phyloP scores from a whole-genome alignment of 208 protist species.

The Wallacemonas sp. region DNA sequence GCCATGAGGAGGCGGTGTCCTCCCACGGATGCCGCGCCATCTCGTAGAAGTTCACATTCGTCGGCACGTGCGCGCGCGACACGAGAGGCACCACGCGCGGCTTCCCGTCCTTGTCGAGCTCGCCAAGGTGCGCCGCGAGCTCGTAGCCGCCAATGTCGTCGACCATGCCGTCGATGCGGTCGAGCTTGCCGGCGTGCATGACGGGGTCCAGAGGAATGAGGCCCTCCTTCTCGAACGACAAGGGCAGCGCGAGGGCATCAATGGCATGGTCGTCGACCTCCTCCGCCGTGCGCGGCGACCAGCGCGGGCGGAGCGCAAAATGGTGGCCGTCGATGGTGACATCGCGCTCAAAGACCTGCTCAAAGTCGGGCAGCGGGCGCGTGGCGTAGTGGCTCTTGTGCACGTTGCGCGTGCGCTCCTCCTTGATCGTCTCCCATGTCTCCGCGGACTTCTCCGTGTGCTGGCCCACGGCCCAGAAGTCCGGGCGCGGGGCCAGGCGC shows the following conservation, averaged over 20 bases:
- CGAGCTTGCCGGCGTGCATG: conserved; percentile 55
- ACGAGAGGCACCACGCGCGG: conserved; percentile 48
- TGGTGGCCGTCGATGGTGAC: conserved; percentile 76
- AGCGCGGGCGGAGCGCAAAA: conserved; percentile 82
- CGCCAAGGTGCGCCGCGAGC: conserved; percentile 68
- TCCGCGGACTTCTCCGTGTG: conserved; percentile 70
- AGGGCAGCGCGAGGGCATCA: conserved; percentile 35
- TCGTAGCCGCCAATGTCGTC: conserved; percentile 85
- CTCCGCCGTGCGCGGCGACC: conserved; percentile 76
- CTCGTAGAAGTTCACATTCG: conserved; percentile 91
- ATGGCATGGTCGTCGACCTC: conserved; percentile 61
- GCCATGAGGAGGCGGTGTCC: conserved; percentile 80
- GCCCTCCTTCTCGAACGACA: conserved; percentile 69
- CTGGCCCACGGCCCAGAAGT: conserved; percentile 85
- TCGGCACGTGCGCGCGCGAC: conserved; percentile 77
- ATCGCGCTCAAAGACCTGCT: conserved; percentile 85
- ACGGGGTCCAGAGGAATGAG: conserved; percentile 54
- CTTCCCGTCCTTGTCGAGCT: conserved; percentile 54
- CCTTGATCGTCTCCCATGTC: conserved; percentile 61
- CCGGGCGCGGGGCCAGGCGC: conserved; percentile 64
- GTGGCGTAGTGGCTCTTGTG: conserved; percentile 66
- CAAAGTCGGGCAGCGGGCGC: conserved; percentile 76
- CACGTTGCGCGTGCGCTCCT: conserved; percentile 56
- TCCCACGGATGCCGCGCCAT: conserved; percentile 93
- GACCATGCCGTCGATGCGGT: conserved; percentile 75